These are phyloP conservation scores for Glebionis coronaria DNA, from an alignment of 129 eudicot genomes.

Conservation along the genomic window DNA sequence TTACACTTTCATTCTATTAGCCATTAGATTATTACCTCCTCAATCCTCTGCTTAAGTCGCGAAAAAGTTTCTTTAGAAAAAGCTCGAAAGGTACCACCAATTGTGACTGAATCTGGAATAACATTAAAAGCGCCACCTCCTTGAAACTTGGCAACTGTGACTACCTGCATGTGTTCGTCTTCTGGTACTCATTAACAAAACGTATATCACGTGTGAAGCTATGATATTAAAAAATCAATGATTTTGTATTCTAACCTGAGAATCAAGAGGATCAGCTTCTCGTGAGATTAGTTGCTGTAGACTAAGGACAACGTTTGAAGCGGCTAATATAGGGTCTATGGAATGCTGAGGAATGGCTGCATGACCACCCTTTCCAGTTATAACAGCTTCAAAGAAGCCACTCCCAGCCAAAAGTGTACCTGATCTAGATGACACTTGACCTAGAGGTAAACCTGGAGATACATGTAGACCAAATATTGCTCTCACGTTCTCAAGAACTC, in stretches of 20 bases:
- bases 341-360: slow-evolving; percentile 99
- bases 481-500: slow-evolving; percentile 69
- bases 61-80: slow-evolving; percentile 61
- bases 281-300: slow-evolving; percentile 90
- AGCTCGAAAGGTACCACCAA: slow-evolving; percentile 92
- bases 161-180: slow-evolving; percentile 55
- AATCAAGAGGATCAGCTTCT: slow-evolving; percentile 98
- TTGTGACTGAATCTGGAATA: slow-evolving; percentile 92
- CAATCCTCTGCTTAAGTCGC: slow-evolving; percentile 78
- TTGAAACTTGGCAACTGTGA: slow-evolving; percentile 87
- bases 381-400: slow-evolving; percentile 81
- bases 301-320: slow-evolving; percentile 84
- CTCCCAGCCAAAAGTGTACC: slow-evolving; percentile 87
- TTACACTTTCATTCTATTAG: neutral
- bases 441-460: slow-evolving; percentile 51
- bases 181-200: neutral
- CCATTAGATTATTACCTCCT: slow-evolving; percentile 60
- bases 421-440: slow-evolving; percentile 57
- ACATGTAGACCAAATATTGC: slow-evolving; percentile 91
- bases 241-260: slow-evolving; percentile 49
- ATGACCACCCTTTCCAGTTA: slow-evolving; percentile 92
- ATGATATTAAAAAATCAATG: neutral
- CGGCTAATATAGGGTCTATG: slow-evolving; percentile 92
- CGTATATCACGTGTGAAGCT: neutral
- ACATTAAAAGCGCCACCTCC: slow-evolving; percentile 97